phyloP scores from a whole-genome alignment of 176 grass and related monocot species.

The Pontederia paniculata region DNA sequence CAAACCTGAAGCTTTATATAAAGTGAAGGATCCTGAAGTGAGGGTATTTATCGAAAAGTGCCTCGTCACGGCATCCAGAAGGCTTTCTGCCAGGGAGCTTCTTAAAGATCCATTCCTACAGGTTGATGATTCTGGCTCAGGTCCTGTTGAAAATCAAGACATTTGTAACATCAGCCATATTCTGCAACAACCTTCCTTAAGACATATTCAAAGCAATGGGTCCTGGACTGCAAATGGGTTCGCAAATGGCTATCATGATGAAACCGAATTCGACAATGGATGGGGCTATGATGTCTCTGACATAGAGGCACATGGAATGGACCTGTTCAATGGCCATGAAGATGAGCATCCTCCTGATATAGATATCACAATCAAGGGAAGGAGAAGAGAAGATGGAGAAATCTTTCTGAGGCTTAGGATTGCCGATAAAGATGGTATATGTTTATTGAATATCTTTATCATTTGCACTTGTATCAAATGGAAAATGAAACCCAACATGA shows the following conservation, averaged over 20 bases:
- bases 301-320: not conserved
- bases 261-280: slow-evolving; percentile 1
- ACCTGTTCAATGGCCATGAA: not conserved
- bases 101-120: slow-evolving; percentile 68
- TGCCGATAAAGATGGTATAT: slow-evolving; percentile 12
- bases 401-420: slow-evolving; percentile 16
- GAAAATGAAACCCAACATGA: not conserved
- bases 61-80: slow-evolving; percentile 34
- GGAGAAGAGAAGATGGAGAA: slow-evolving; percentile 1
- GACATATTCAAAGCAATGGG: not conserved
- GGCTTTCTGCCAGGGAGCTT: slow-evolving; percentile 62
- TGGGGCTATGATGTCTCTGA: not conserved
- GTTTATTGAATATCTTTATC: not conserved
- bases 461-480: not conserved
- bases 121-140: slow-evolving; percentile 1
- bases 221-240: not conserved
- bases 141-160: not conserved
- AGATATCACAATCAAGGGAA: slow-evolving; percentile 17
- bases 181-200: not conserved
- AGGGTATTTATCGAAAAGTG: slow-evolving; percentile 79
- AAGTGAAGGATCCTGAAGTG: slow-evolving; percentile 52
- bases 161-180: not conserved
- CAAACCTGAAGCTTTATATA: slow-evolving; percentile 74
- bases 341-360: not conserved
- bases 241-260: not conserved